Evolutionary conservation across 768 basidiomycete species (phyloP).

Genomic region (Suillus placidus): DNA sequence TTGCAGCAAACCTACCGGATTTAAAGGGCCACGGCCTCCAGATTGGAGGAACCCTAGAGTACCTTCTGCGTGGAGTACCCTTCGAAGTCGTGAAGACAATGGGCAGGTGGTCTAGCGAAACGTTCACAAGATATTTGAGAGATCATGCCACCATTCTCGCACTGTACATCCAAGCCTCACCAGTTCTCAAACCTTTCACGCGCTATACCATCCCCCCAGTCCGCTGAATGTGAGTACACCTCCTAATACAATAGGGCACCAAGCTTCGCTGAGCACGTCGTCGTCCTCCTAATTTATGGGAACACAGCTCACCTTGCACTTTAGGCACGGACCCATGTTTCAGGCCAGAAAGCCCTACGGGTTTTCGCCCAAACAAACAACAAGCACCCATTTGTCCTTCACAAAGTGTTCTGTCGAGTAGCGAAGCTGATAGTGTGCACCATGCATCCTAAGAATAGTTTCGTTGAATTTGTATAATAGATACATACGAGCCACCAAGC

Average conservation of each 20-base stretch:
- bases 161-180: conserved; percentile 26
- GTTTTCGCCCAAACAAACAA: not conserved
- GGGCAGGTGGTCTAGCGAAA: conserved; percentile 36
- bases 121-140: conserved; percentile 33
- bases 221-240: not conserved
- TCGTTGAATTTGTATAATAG: too few species aligned
- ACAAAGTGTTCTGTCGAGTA: too few species aligned
- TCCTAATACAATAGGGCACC: conserved; percentile 5
- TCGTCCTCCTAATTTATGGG: not conserved
- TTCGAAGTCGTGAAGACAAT: conserved; percentile 36
- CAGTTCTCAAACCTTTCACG: conserved; percentile 1
- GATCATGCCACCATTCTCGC: conserved; percentile 30
- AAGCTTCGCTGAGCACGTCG: conserved; percentile 8
- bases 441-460: too few species aligned
- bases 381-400: too few species aligned
- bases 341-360: not conserved
- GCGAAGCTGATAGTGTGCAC: too few species aligned
- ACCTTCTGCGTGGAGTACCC: conserved; percentile 29
- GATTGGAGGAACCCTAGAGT: conserved; percentile 31
- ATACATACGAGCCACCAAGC: too few species aligned
- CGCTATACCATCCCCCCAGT: conserved; percentile 10
- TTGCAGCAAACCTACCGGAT: conserved; percentile 12
- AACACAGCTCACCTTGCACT: conserved; percentile 6
- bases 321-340: not conserved
- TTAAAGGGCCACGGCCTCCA: conserved; percentile 19